These are phyloP conservation scores for Leccinellum albellum DNA, from an alignment of 768 basidiomycete genomes.

Conservation along the genomic window DNA sequence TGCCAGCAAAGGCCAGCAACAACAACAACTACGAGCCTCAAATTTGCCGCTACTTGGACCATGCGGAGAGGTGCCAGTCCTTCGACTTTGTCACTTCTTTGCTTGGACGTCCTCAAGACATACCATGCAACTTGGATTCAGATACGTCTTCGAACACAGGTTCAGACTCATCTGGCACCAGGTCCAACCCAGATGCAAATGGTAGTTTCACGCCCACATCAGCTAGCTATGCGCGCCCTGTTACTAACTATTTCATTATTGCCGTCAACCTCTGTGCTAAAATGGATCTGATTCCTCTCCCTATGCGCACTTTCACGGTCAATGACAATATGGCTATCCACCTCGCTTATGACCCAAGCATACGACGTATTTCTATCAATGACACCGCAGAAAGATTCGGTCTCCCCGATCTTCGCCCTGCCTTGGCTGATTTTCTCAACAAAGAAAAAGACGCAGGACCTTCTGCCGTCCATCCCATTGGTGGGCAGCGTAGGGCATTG, in stretches of 20 bases:
- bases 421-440: neutral
- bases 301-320: neutral
- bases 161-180: neutral
- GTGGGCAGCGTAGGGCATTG: neutral
- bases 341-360: neutral
- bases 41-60: neutral
- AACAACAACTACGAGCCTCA: neutral
- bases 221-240: neutral
- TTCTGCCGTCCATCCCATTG: neutral
- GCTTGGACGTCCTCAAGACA: neutral
- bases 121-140: neutral
- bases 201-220: neutral
- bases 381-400: neutral
- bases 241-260: neutral
- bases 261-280: neutral
- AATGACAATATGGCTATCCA: neutral
- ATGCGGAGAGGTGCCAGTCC: neutral
- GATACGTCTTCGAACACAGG: too few relatives aligned
- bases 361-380: neutral
- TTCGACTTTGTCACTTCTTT: neutral
- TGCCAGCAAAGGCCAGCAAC: neutral
- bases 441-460: neutral
- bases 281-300: neutral
- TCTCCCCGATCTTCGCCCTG: neutral
- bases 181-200: neutral